These are phyloP conservation scores for Botrytis paeoniae DNA, from an alignment of 2,329 filamentous ascomycete genomes.

Conservation along the genomic window DNA sequence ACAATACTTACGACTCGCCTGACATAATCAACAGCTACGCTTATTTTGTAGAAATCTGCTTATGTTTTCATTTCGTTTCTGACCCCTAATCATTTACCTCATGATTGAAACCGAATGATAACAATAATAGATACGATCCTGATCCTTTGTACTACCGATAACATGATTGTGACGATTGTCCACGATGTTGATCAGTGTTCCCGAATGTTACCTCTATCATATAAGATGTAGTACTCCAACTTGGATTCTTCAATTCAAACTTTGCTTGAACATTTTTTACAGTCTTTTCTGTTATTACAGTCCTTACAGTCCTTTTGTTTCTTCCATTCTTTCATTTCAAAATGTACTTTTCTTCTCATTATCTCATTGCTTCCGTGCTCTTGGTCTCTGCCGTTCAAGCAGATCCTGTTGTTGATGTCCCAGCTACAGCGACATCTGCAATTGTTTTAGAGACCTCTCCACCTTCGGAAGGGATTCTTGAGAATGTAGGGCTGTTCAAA, in stretches of 20 bases:
- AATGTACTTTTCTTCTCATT: constrained; percentile 8
- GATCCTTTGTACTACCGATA: background rate
- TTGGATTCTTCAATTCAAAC: background rate
- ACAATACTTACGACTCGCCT: background rate
- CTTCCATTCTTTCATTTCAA: background rate
- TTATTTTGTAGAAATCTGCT: background rate
- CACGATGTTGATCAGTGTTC: background rate
- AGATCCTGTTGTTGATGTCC: background rate
- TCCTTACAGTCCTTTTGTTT: constrained; percentile 10
- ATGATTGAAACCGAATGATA: background rate
- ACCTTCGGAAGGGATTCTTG: background rate
- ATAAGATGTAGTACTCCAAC: background rate
- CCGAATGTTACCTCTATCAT: background rate
- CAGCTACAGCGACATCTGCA: background rate
- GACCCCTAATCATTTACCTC: background rate
- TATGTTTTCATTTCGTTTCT: constrained; percentile 11
- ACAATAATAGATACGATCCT: constrained; percentile 8
- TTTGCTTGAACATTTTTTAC: background rate
- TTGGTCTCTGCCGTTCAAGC: constrained; percentile 5
- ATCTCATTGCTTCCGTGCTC: constrained; percentile 3
- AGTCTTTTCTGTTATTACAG: background rate
- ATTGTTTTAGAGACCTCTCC: background rate
- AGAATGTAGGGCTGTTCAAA: background rate
- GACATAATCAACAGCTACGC: constrained; percentile 1
- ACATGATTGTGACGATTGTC: background rate